Evolutionary conservation across 345 rosid genomes (phyloP).

Genomic region (Theobroma cacao): DNA sequence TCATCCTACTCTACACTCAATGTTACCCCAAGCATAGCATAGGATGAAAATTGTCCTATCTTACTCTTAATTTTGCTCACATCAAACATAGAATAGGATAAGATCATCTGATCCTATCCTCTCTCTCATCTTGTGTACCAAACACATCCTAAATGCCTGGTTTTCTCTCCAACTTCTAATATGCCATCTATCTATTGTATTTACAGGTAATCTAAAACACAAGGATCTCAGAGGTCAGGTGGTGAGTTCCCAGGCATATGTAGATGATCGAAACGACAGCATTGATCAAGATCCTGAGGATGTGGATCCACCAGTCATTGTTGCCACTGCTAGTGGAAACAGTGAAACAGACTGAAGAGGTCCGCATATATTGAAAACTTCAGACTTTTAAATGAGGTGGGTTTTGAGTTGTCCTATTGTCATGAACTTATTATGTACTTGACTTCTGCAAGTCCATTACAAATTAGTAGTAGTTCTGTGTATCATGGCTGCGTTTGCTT

Average conservation of each 20-base stretch:
- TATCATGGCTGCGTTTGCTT: not conserved
- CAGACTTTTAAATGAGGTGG: not conserved
- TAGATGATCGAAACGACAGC: slow-evolving; percentile 34
- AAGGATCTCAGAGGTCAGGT: slow-evolving; percentile 80
- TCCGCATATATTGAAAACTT: not conserved
- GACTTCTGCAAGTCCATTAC: not conserved
- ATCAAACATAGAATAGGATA: not conserved
- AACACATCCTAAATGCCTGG: not conserved
- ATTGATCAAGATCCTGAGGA: slow-evolving; percentile 38
- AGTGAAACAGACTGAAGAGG: slow-evolving; percentile 21
- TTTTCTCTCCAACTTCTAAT: not conserved
- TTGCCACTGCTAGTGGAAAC: slow-evolving; percentile 22
- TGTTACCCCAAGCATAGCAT: not conserved
- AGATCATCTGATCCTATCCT: not conserved
- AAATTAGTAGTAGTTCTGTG: not conserved
- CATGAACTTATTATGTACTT: not conserved
- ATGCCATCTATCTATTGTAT: not conserved
- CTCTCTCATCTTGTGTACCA: not conserved
- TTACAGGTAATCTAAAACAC: slow-evolving; percentile 81
- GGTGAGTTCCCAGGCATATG: slow-evolving; percentile 82
- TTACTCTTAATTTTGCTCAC: not conserved
- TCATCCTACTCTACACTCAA: not conserved
- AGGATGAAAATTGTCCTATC: not conserved
- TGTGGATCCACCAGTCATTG: slow-evolving; percentile 17
- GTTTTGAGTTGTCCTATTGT: not conserved